Evolutionary conservation across 345 rosid genomes (phyloP).

Genomic region (Brassica juncea): DNA sequence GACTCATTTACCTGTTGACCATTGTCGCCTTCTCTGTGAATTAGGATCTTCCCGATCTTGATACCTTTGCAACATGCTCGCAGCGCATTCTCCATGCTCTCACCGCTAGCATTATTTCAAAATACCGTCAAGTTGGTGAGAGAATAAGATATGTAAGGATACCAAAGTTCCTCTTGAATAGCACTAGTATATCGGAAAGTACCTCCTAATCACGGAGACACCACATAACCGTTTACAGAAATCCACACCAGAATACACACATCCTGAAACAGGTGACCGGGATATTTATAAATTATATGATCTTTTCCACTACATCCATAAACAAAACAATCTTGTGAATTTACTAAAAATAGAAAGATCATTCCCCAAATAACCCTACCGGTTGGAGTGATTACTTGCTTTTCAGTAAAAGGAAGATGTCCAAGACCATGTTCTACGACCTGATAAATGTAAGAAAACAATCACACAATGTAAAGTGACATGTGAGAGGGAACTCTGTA

Average conservation of each 20-base stretch:
- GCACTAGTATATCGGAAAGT: conserved; percentile 33
- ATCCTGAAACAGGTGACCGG: conserved; percentile 53
- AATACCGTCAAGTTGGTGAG: conserved; percentile 10
- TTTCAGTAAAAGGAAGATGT: conserved; percentile 96
- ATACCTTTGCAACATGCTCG: conserved; percentile 99
- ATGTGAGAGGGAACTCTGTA: conserved; percentile 1
- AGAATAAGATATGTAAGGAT: conserved; percentile 5
- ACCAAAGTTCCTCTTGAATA: conserved; percentile 7
- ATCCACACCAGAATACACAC: conserved; percentile 96
- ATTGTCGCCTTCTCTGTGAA: conserved; percentile 97
- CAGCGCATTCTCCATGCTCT: conserved; percentile 98
- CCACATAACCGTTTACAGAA: conserved; percentile 98
- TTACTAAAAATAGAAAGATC: not conserved
- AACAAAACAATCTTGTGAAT: not conserved
- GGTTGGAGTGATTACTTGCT: conserved; percentile 93
- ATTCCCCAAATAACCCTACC: conserved; percentile 54
- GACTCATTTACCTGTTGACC: conserved; percentile 75
- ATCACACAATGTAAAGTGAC: not conserved
- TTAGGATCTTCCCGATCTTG: conserved; percentile 93
- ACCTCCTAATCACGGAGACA: conserved; percentile 97
- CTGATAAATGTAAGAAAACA: conserved; percentile 41
- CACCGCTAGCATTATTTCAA: conserved; percentile 62
- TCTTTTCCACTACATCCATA: not conserved
- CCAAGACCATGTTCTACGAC: conserved; percentile 99
- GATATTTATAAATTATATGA: not conserved